Conservation (phyloP, 2,329 filamentous ascomycete genomes). For the Colletotrichum sp. region DNA sequence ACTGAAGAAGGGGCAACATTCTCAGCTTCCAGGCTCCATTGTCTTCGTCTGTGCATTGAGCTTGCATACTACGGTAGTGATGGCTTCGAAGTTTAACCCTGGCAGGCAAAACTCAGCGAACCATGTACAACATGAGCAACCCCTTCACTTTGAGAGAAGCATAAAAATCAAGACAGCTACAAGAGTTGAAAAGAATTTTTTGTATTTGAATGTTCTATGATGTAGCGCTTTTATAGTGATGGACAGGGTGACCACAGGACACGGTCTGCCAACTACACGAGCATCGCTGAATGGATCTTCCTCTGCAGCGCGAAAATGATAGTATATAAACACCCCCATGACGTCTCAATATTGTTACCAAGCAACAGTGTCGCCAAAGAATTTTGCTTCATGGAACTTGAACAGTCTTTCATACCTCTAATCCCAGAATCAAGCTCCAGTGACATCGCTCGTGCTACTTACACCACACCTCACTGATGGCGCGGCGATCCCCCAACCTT, state of each 20-base stretch:
- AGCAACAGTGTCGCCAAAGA: no score
- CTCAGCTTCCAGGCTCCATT: background rate
- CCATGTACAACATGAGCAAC: rapidly evolving
- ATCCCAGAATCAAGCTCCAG: no score
- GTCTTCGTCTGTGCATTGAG: background rate
- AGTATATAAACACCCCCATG: background rate
- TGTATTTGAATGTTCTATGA: no score
- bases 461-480: no score
- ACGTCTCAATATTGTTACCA: no score
- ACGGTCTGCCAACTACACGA: background rate
- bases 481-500: rapidly evolving
- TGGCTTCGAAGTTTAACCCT: background rate
- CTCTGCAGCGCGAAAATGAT: rapidly evolving
- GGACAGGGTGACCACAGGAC: background rate
- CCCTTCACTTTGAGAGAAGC: background rate
- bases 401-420: no score
- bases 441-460: no score
- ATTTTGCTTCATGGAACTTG: no score
- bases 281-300: background rate
- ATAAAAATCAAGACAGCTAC: no score
- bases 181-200: no score
- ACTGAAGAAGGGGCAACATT: rapidly evolving
- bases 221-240: background rate
- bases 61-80: rapidly evolving
- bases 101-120: rapidly evolving